phyloP scores from a whole-genome alignment of 306 rosid genomes.

The Mimosa bimucronata region DNA sequence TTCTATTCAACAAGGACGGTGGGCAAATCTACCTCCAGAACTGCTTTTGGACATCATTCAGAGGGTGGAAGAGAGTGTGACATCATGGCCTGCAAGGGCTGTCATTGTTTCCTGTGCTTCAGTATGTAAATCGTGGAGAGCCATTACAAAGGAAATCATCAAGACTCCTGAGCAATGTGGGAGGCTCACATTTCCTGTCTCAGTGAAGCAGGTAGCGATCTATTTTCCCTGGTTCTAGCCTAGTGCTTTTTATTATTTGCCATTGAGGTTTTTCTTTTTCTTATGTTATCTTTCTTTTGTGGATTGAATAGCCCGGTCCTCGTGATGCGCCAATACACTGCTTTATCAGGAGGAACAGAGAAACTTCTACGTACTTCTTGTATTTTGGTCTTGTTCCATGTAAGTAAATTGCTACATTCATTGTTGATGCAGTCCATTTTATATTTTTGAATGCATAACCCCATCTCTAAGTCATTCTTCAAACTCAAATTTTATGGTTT shows the following conservation, averaged over 20 bases:
- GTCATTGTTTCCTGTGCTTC: slow-evolving; percentile 67
- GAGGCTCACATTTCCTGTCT: slow-evolving; percentile 82
- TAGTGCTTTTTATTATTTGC: background rate
- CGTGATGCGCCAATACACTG: slow-evolving; percentile 74
- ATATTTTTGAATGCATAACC: background rate
- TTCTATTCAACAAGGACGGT: slow-evolving; percentile 55
- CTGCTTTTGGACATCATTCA: slow-evolving; percentile 70
- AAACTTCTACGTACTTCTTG: slow-evolving; percentile 59
- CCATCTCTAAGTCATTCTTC: slow-evolving; percentile 6
- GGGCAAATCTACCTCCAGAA: slow-evolving; percentile 80
- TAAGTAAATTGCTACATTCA: slow-evolving; percentile 44
- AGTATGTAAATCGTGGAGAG: slow-evolving; percentile 83
- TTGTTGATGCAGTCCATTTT: slow-evolving; percentile 10
- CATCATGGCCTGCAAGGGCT: slow-evolving; percentile 71
- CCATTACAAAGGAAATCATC: slow-evolving; percentile 55
- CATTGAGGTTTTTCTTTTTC: slow-evolving; percentile 11
- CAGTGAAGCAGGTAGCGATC: slow-evolving; percentile 70
- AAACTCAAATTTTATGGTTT: slow-evolving; percentile 1
- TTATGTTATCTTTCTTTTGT: slow-evolving; percentile 21
- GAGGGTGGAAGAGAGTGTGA: slow-evolving; percentile 74
- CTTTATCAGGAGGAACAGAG: slow-evolving; percentile 74
- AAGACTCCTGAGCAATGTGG: slow-evolving; percentile 83
- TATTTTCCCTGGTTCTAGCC: background rate
- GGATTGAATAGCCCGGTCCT: slow-evolving; percentile 72
- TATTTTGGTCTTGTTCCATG: slow-evolving; percentile 69